Conservation (phyloP, 2,329 filamentous ascomycete species). For the Aspergillus quadrilineatus region DNA sequence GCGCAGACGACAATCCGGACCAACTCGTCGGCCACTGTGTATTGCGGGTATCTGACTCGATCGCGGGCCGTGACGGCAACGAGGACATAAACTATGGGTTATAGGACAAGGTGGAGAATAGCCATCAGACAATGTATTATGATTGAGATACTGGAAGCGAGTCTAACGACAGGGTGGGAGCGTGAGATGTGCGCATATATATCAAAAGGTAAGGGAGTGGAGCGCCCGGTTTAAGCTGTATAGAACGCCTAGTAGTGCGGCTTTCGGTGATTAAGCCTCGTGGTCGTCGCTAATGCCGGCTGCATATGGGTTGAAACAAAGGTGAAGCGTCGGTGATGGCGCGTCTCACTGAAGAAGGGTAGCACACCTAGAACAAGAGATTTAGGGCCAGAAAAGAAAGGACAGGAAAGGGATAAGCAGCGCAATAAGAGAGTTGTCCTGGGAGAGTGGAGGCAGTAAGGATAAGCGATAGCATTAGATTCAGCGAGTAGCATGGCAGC, state of each 20-base stretch:
- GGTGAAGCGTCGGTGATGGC: neutral
- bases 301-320: slow-evolving; percentile 1
- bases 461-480: slow-evolving; percentile 18
- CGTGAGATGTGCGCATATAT: neutral
- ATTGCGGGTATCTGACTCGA: neutral
- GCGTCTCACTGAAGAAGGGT: slow-evolving; percentile 2
- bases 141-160: slow-evolving; percentile 1
- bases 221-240: neutral
- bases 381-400: neutral
- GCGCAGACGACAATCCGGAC: neutral
- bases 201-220: neutral
- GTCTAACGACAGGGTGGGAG: neutral
- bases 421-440: slow-evolving; percentile 9
- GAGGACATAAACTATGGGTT: neutral
- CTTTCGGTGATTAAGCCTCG: neutral
- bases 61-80: neutral
- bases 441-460: slow-evolving; percentile 19
- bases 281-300: neutral
- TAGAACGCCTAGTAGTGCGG: neutral
- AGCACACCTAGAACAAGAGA: neutral
- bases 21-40: neutral
- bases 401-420: neutral
- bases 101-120: neutral
- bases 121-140: neutral
- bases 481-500: slow-evolving; percentile 18